Evolutionary conservation across 1,139 yeast species (phyloP).

Genomic region (Pichia sp.): DNA sequence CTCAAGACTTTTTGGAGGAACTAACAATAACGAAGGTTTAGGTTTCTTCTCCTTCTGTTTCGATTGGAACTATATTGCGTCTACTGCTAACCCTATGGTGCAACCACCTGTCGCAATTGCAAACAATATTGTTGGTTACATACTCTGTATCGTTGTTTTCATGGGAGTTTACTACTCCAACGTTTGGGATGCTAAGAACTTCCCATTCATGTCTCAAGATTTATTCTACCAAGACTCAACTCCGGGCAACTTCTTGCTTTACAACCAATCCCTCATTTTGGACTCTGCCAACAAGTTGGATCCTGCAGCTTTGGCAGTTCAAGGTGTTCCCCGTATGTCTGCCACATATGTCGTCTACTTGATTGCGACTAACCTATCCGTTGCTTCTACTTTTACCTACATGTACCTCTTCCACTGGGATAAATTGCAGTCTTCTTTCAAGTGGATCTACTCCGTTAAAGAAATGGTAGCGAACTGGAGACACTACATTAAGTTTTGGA

Average conservation of each 20-base stretch:
- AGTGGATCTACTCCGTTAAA: conserved; percentile 19
- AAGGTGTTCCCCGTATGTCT: conserved; percentile 27
- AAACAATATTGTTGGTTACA: conserved; percentile 25
- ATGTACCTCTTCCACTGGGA: conserved; percentile 27
- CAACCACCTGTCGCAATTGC: conserved; percentile 23
- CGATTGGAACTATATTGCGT: conserved; percentile 27
- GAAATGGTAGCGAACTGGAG: conserved; percentile 12
- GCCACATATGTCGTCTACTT: conserved; percentile 26
- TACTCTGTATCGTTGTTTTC: conserved; percentile 25
- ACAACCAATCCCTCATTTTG: conserved; percentile 25
- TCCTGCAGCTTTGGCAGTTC: conserved; percentile 18
- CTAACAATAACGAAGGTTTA: conserved; percentile 27
- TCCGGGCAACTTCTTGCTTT: conserved; percentile 19
- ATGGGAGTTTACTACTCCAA: conserved; percentile 27
- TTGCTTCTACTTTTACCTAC: conserved; percentile 27
- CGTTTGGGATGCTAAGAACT: conserved; percentile 25
- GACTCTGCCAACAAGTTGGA: conserved; percentile 19
- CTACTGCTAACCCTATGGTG: conserved; percentile 26
- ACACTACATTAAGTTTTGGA: conserved; percentile 18
- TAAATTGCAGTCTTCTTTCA: conserved; percentile 22
- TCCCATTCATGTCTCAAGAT: conserved; percentile 27
- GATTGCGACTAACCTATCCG: conserved; percentile 26
- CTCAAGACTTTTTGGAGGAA: conserved; percentile 22
- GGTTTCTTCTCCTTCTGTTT: conserved; percentile 26
- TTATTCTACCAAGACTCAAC: conserved; percentile 22